A percentile compares a stretch with the other conserved stretches of the same genome.
phyloP scores from a whole-genome alignment of 805 yeast species.

The Novakomyces olei region DNA sequence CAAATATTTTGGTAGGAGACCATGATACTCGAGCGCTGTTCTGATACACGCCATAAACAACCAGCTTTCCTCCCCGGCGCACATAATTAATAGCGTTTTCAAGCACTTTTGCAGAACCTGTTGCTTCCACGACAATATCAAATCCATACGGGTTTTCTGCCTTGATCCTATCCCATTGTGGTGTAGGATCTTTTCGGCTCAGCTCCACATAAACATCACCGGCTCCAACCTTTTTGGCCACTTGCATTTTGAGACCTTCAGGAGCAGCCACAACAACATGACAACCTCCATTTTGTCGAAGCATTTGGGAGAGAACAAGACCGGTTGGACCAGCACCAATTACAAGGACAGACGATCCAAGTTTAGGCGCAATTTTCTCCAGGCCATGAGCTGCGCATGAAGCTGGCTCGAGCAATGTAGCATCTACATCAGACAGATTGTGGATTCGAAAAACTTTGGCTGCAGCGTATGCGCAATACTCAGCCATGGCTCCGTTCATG shows the following conservation, averaged over 20 bases:
- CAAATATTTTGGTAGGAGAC: slow-evolving; percentile 9
- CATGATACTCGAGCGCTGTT: slow-evolving; percentile 8
- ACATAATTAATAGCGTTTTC: slow-evolving; percentile 9
- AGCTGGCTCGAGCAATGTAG: slow-evolving; percentile 9
- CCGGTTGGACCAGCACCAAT: slow-evolving; percentile 10
- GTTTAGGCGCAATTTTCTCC: slow-evolving; percentile 9
- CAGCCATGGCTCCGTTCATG: slow-evolving; percentile 9
- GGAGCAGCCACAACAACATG: slow-evolving; percentile 9
- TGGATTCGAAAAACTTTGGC: slow-evolving; percentile 9
- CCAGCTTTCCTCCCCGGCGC: slow-evolving; percentile 9
- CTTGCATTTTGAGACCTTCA: slow-evolving; percentile 8
- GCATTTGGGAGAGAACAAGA: slow-evolving; percentile 9
- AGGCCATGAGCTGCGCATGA: slow-evolving; percentile 10
- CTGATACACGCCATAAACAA: slow-evolving; percentile 9
- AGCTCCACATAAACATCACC: slow-evolving; percentile 9
- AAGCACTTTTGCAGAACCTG: slow-evolving; percentile 8
- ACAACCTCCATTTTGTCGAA: slow-evolving; percentile 9
- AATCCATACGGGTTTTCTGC: slow-evolving; percentile 8
- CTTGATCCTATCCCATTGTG: slow-evolving; percentile 8
- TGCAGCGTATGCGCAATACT: slow-evolving; percentile 9
- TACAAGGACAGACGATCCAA: slow-evolving; percentile 9
- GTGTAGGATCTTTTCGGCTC: slow-evolving; percentile 6
- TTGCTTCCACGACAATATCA: slow-evolving; percentile 10
- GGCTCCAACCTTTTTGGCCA: slow-evolving; percentile 7
- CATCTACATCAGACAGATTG: slow-evolving; percentile 7